Evolutionary conservation across 352 stramenopile species (phyloP), one percentile per base, ranked within the genome.

Genomic region (Plasmopara muralis): DNA sequence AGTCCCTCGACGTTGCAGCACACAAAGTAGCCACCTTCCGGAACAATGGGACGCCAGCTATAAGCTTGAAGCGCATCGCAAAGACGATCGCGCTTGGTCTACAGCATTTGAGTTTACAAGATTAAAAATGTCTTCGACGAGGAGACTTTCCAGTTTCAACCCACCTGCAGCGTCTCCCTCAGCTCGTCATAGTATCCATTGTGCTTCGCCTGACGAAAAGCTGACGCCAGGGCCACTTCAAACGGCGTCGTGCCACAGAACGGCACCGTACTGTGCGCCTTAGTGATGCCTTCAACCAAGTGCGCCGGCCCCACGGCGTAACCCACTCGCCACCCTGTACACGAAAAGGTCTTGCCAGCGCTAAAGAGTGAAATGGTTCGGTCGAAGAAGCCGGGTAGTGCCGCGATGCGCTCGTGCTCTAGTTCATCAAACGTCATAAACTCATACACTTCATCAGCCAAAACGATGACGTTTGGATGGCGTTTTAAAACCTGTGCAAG

Each of bases 391-490:
- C 85, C 77, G 0, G 87, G 81, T 50, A 96, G 71, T 37, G 74
- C 42, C 6, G 81, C 85, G 37, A 95, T 69, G 16, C 84, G 82
- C 47, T 89, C 73, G 50, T 93, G 77, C 13, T 47, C 5, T 0
- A 77, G 63, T 6, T 78, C 81, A 53, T 95, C 86, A 61, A 84
- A 96, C 37, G 91, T 86, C 78, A 98, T 98, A 64, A 97, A 98
- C 77, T 99, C 97, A 76, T 99, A 99, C 13, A 99, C 97, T 66
- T 99, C 97, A 66, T 99, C 97, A 5, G 90, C 93, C 29, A 99
- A 74, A 14, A 98, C 90, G 16, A 98, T 60, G 15, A 95, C 67
- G 31, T 96, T 62, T 28, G 92, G 91, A 70, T 98, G 74, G 38
- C 72, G 80, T 30, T 77, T 20, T 41, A 97, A 57, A 25, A 97